Evolutionary conservation across 2,329 filamentous ascomycete species (phyloP).

Genomic region (Saccharata proteae): DNA sequence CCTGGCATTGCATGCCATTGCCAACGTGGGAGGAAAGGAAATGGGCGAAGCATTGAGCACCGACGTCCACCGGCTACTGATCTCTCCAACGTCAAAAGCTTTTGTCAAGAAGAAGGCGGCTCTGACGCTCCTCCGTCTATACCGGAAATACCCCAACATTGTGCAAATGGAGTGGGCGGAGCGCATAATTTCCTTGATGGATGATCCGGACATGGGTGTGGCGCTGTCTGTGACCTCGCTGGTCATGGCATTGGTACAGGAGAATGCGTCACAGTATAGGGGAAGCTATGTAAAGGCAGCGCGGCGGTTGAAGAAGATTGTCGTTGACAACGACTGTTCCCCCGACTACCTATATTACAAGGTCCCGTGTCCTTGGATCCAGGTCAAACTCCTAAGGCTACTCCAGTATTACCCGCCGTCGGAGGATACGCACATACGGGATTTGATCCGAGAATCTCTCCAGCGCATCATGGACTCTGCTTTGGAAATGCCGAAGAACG

Average conservation of each 20-base stretch:
- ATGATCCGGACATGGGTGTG: constrained; percentile 87
- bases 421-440: constrained; percentile 87
- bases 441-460: constrained; percentile 82
- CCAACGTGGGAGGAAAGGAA: constrained; percentile 90
- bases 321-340: constrained; percentile 81
- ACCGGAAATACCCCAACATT: constrained; percentile 87
- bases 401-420: constrained; percentile 86
- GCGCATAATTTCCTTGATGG: constrained; percentile 97
- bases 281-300: constrained; percentile 91
- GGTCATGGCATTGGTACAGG: constrained; percentile 87
- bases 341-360: constrained; percentile 97
- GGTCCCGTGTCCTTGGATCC: constrained; percentile 97
- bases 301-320: constrained; percentile 73
- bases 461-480: constrained; percentile 85
- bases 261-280: constrained; percentile 87
- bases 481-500: constrained; percentile 91
- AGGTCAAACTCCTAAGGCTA: constrained; percentile 83
- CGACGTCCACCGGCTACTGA: constrained; percentile 86
- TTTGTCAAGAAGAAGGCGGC: constrained; percentile 99
- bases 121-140: constrained; percentile 79
- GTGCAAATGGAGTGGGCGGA: constrained; percentile 96
- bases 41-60: constrained; percentile 89
- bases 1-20: constrained; percentile 89
- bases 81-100: constrained; percentile 90
- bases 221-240: constrained; percentile 90